Conservation (phyloP, 2,329 filamentous ascomycete species). For the Podosphaera xanthii region DNA sequence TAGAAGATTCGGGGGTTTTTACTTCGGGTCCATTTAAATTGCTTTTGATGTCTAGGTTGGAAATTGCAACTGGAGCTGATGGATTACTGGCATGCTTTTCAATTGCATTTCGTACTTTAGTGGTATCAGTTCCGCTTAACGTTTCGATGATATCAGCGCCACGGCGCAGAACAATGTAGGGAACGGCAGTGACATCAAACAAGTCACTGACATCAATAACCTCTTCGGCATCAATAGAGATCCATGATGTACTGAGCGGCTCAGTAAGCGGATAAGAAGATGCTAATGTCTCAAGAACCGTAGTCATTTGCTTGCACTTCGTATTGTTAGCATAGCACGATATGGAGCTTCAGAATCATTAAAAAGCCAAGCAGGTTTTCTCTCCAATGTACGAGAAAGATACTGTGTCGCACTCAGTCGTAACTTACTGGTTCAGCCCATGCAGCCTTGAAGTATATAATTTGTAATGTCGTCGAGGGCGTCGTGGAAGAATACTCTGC, state of each 20-base stretch:
- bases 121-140: constrained; percentile 72
- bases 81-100: constrained; percentile 42
- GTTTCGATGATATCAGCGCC: constrained; percentile 57
- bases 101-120: constrained; percentile 65
- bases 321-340: constrained; percentile 2
- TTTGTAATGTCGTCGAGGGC: constrained; percentile 45
- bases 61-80: neutral
- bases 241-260: constrained; percentile 54
- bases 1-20: constrained; percentile 18
- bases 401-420: neutral
- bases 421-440: constrained; percentile 56
- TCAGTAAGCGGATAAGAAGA: constrained; percentile 54
- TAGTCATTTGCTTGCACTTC: constrained; percentile 69
- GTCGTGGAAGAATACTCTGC: constrained; percentile 41
- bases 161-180: constrained; percentile 67
- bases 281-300: constrained; percentile 65
- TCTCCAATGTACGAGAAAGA: neutral
- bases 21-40: constrained; percentile 4
- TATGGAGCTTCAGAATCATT: neutral
- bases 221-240: constrained; percentile 85
- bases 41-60: neutral
- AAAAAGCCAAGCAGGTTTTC: neutral
- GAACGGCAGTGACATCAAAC: constrained; percentile 87
- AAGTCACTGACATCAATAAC: constrained; percentile 74
- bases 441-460: constrained; percentile 87